A percentile compares a stretch with the other conserved stretches of the same genome.
phyloP scores from a whole-genome alignment of 106 monocot genomes.

The Allium sativum region DNA sequence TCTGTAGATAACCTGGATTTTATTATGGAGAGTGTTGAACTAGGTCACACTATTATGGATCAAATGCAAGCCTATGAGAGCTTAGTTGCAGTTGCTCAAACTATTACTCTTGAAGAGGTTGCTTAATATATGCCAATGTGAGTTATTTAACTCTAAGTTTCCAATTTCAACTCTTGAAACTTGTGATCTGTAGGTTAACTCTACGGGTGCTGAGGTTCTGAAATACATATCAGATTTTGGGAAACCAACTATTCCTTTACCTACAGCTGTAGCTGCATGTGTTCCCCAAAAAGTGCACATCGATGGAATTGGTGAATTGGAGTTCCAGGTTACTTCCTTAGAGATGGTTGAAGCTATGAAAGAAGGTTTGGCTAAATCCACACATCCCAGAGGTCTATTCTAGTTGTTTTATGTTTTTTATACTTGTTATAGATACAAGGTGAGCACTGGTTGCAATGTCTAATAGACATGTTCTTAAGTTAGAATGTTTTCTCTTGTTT shows the following conservation, averaged over 20 bases:
- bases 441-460: no score
- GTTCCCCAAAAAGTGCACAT: slow-evolving; percentile 76
- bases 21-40: slow-evolving; percentile 99
- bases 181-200: slow-evolving; percentile 55
- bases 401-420: no score
- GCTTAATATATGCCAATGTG: background rate
- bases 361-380: slow-evolving; percentile 70
- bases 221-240: slow-evolving; percentile 94
- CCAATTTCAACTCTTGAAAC: background rate
- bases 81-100: slow-evolving; percentile 85
- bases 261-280: slow-evolving; percentile 98
- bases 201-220: slow-evolving; percentile 69
- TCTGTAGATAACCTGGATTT: slow-evolving; percentile 97
- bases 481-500: no score
- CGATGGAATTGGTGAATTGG: slow-evolving; percentile 62
- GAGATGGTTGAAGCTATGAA: slow-evolving; percentile 81
- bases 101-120: slow-evolving; percentile 93
- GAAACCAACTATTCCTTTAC: slow-evolving; percentile 61
- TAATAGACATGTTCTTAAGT: no score
- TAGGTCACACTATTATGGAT: slow-evolving; percentile 96
- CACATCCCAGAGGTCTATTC: no score
- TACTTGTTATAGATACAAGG: no score
- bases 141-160: background rate
- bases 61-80: slow-evolving; percentile 85
- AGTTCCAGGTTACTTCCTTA: slow-evolving; percentile 64